Conservation (phyloP, 352 stramenopile genomes). For the Pythium pyrilobum region DNA sequence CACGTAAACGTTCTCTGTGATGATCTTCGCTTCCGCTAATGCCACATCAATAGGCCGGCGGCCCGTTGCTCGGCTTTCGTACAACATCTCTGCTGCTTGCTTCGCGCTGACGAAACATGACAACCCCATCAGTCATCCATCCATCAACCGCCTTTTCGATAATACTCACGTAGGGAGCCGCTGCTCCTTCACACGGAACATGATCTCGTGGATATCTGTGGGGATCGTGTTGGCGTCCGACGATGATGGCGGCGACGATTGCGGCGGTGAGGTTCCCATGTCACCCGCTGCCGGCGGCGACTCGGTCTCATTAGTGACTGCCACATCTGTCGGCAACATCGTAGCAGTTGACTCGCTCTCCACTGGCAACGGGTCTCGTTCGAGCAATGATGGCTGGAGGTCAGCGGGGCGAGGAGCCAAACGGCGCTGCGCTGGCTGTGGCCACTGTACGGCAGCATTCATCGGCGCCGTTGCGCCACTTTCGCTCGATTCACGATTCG, state of each 20-base stretch:
- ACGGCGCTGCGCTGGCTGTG: too few species aligned
- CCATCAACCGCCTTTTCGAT: neutral
- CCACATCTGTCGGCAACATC: too few species aligned
- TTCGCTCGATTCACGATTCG: too few species aligned
- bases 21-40: slow-evolving; percentile 66
- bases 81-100: slow-evolving; percentile 34
- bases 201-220: slow-evolving; percentile 17
- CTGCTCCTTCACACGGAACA: slow-evolving; percentile 12
- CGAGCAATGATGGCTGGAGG: too few species aligned
- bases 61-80: slow-evolving; percentile 57
- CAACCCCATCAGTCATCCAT: neutral
- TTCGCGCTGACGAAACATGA: slow-evolving; percentile 11
- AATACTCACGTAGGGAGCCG: slow-evolving; percentile 6
- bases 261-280: neutral
- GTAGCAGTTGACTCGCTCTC: too few species aligned
- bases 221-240: neutral
- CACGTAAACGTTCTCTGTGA: slow-evolving; percentile 68
- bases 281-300: neutral
- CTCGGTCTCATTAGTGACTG: too few species aligned
- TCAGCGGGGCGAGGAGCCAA: too few species aligned
- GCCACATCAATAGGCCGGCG: slow-evolving; percentile 61
- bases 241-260: neutral
- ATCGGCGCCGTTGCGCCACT: too few species aligned
- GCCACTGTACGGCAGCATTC: too few species aligned
- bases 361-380: too few species aligned